A percentile compares a stretch with the other conserved stretches of the same genome.
phyloP scores from a whole-genome alignment of 2,329 filamentous ascomycete genomes.

The Aureobasidium sp. region DNA sequence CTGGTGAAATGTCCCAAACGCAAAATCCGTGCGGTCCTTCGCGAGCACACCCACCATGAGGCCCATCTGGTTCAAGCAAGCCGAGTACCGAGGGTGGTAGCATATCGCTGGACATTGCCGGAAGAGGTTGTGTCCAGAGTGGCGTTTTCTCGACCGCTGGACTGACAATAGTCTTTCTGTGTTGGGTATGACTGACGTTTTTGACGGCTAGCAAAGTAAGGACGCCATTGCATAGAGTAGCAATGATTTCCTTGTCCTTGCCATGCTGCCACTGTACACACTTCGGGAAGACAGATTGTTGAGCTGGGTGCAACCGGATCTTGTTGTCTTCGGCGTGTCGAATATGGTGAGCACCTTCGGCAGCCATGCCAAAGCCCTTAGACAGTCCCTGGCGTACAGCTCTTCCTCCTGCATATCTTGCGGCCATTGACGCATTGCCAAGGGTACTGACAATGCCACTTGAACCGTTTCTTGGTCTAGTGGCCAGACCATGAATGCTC shows the following conservation, averaged over 20 bases:
- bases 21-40: constrained; percentile 33
- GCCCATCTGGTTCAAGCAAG: constrained; percentile 14
- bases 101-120: constrained; percentile 15
- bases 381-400: constrained; percentile 66
- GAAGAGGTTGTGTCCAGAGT: constrained; percentile 14
- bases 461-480: constrained; percentile 38
- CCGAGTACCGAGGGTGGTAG: constrained; percentile 14
- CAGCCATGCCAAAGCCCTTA: constrained; percentile 64
- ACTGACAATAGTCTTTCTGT: constrained; percentile 45
- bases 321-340: constrained; percentile 70
- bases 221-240: constrained; percentile 56
- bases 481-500: constrained; percentile 52
- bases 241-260: constrained; percentile 54
- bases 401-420: constrained; percentile 57
- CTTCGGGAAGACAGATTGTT: constrained; percentile 45
- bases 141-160: constrained; percentile 18
- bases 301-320: constrained; percentile 53
- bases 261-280: constrained; percentile 60
- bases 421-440: constrained; percentile 33
- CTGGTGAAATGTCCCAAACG: constrained; percentile 23
- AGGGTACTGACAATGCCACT: constrained; percentile 27
- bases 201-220: constrained; percentile 59
- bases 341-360: constrained; percentile 59
- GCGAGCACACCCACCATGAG: constrained; percentile 19
- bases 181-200: constrained; percentile 31